Evolutionary conservation across 495 filamentous ascomycete genomes (phyloP).

Genomic region (Podospora pseudopauciseta): DNA sequence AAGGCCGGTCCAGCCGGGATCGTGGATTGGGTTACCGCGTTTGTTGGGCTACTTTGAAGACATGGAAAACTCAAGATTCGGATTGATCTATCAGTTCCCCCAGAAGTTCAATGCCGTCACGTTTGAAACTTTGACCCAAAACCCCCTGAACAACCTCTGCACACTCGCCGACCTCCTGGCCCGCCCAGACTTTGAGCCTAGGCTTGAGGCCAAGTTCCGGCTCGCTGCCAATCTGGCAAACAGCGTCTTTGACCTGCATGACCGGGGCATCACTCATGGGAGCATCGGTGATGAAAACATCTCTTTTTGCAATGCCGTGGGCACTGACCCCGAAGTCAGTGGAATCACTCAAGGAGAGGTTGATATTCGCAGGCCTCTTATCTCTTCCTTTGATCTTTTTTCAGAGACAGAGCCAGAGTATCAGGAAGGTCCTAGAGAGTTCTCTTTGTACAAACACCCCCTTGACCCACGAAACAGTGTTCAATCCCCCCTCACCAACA

Average conservation of each 20-base stretch:
- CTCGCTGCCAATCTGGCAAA: constrained; percentile 75
- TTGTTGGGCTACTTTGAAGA: constrained; percentile 86
- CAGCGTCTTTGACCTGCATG: constrained; percentile 71
- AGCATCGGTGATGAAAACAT: constrained; percentile 79
- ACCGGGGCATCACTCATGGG: constrained; percentile 71
- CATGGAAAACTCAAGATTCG: constrained; percentile 69
- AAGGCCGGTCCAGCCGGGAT: constrained; percentile 46
- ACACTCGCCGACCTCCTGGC: constrained; percentile 46
- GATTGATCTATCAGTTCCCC: constrained; percentile 80
- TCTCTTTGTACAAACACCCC: constrained; percentile 69
- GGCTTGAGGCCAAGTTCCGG: constrained; percentile 75
- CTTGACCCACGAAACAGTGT: constrained; percentile 61
- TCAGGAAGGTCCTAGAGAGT: constrained; percentile 38
- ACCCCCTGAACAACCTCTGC: constrained; percentile 49
- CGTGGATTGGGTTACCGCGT: constrained; percentile 56
- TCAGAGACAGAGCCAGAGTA: constrained; percentile 63
- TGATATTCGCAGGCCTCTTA: constrained; percentile 68
- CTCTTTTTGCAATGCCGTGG: constrained; percentile 63
- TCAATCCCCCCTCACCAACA: constrained; percentile 45
- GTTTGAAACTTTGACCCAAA: constrained; percentile 47
- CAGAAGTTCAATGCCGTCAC: constrained; percentile 57
- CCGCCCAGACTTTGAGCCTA: constrained; percentile 54
- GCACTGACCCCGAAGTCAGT: constrained; percentile 37
- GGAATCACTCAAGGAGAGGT: constrained; percentile 44
- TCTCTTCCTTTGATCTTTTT: constrained; percentile 80